A percentile compares a stretch with the other conserved stretches of the same genome.
phyloP scores from a whole-genome alignment of 2,329 filamentous ascomycete species.

The Nemania diffusa region DNA sequence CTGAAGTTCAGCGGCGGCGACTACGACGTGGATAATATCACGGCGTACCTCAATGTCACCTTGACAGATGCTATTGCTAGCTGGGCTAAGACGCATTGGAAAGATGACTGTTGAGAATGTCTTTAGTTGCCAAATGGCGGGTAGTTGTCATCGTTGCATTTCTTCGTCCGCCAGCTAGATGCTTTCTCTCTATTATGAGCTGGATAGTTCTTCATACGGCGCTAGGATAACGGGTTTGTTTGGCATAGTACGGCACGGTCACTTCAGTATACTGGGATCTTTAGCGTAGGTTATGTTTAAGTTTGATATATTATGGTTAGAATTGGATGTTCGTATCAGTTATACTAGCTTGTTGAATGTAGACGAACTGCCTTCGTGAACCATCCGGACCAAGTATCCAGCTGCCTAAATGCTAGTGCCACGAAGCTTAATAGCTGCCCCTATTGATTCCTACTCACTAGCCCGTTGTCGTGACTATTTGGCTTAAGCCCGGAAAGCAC shows the following conservation, averaged over 20 bases:
- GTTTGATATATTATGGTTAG: not conserved
- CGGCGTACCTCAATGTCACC: slow-evolving; percentile 63
- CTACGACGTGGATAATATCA: slow-evolving; percentile 60
- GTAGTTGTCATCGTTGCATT: not conserved
- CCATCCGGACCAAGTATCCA: not conserved
- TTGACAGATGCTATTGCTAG: slow-evolving; percentile 65
- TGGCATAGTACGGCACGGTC: not conserved
- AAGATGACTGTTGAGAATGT: slow-evolving; percentile 54
- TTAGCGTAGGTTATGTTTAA: not conserved
- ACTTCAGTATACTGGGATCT: not conserved
- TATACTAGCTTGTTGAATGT: not conserved
- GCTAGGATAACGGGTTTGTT: not conserved
- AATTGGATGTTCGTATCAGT: slow-evolving; percentile 6
- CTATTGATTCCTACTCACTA: not conserved
- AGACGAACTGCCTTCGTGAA: not conserved
- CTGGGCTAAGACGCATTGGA: slow-evolving; percentile 71
- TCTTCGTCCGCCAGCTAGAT: not conserved
- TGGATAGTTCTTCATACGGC: not conserved
- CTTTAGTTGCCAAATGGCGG: not conserved
- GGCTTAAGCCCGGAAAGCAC: not conserved
- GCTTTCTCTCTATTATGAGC: not conserved
- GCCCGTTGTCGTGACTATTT: not conserved
- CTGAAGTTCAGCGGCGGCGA: slow-evolving; percentile 69
- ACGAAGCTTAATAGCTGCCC: not conserved
- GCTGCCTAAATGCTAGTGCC: not conserved